These are phyloP conservation scores for Pseudozyma sp. DNA, from an alignment of 1,284 basidiomycete genomes.

Conservation along the genomic window DNA sequence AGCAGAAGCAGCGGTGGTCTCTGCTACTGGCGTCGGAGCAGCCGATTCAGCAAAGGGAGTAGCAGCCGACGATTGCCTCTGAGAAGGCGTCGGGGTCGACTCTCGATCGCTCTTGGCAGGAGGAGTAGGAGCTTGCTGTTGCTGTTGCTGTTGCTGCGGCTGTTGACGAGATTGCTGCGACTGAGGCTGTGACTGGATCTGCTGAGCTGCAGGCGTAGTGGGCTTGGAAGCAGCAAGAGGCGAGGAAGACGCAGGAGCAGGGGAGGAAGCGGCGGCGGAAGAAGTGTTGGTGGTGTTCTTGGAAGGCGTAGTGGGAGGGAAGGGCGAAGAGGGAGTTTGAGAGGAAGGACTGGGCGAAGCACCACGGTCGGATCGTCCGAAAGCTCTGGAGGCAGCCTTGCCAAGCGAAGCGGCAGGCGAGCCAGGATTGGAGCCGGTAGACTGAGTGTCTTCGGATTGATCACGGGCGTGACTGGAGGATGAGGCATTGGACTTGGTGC, in stretches of 20 bases:
- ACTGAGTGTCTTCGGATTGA: constrained; percentile 35
- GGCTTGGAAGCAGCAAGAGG: constrained; percentile 11
- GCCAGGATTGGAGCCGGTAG: constrained; percentile 20
- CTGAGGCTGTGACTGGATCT: constrained; percentile 3
- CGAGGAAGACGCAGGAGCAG: constrained; percentile 13
- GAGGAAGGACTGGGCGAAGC: constrained; percentile 30
- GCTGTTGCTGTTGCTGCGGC: constrained; percentile 1
- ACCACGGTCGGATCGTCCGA: constrained; percentile 39
- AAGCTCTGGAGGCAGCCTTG: constrained; percentile 33
- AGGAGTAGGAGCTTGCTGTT: constrained; percentile 21
- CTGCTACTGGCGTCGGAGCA: constrained; percentile 10
- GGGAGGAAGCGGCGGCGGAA: not conserved
- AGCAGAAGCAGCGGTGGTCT: not conserved
- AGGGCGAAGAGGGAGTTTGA: constrained; percentile 22
- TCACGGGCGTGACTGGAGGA: constrained; percentile 26
- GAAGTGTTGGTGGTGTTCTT: too few relatives aligned
- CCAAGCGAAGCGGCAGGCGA: constrained; percentile 38
- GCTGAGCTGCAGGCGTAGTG: constrained; percentile 10
- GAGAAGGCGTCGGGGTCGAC: constrained; percentile 16
- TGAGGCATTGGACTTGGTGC: constrained; percentile 47
- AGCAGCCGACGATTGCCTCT: constrained; percentile 12
- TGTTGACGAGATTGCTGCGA: constrained; percentile 7
- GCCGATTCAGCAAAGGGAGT: constrained; percentile 29
- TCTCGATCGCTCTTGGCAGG: constrained; percentile 29
- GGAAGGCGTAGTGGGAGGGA: constrained; percentile 14